Evolutionary conservation across 1,139 yeast species (phyloP), one percentile per base, ranked within the genome.

Genomic region (Candida neerlandica): DNA sequence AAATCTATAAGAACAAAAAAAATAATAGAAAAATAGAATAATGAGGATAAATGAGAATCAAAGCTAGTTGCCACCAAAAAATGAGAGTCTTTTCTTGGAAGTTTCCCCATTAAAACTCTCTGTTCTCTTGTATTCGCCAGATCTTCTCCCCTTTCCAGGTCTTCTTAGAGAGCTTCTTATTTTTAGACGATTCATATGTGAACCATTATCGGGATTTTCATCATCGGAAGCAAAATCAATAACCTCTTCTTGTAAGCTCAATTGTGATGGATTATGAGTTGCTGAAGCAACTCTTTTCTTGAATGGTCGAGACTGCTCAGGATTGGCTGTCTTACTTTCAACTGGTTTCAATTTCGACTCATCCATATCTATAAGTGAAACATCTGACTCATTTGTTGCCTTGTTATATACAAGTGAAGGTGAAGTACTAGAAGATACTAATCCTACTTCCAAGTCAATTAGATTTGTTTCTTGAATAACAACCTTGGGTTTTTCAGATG

Each of bases 211-310:
- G 1, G 76, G 74, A 49, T 70, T 70, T 52, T 77, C 81, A 55
- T 77, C 80, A 56, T 77, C 81, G 4, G 78, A 73, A 0, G 77
- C 80, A 66, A 75, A 77, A 54, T 77, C 80, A 44, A 77, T 70
- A 6, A 75, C 77, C 53, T 77, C 78, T 56, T 77, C 80, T 55
- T 72, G 71, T 39, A 75, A 68, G 43, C 63, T 67, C 43, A 74
- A 58, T 44, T 62, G 67, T 1, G 70, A 58, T 1, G 75, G 76
- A 29, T 63, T 65, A 39, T 67, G 73, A 9, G 40, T 32, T 14
- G 61, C 57, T 2, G 71, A 65, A 0, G 73, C 58, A 1, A 67
- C 58, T 48, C 70, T 56, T 55, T 73, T 75, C 56, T 71, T 73
- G 56, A 66, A 70, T 46, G 60, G 66, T 9, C 65, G 61, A 44